These are phyloP conservation scores for Acacia melanoxylon DNA, from an alignment of 306 rosid genomes.

Conservation along the genomic window DNA sequence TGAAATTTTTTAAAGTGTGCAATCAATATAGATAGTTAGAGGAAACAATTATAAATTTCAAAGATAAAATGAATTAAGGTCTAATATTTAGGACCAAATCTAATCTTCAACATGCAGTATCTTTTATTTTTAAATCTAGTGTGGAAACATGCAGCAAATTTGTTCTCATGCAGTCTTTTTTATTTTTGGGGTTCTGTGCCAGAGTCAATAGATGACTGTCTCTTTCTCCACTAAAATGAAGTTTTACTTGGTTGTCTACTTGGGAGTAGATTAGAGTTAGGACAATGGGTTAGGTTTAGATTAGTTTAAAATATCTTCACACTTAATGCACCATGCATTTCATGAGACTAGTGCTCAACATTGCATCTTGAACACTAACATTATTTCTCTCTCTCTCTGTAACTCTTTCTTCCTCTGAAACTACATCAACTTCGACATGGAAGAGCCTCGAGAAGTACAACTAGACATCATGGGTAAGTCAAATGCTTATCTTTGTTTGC, in stretches of 20 bases:
- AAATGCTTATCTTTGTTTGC: slow-evolving; percentile 1
- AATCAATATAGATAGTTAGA: too few species aligned
- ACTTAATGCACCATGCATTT: neutral
- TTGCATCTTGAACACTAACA: neutral
- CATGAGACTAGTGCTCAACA: neutral
- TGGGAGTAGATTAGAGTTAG: neutral
- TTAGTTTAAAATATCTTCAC: neutral
- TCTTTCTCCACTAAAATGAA: neutral
- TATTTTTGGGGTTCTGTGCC: too few species aligned
- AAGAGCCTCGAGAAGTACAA: slow-evolving; percentile 32
- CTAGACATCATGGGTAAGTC: slow-evolving; percentile 29
- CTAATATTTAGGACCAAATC: too few species aligned
- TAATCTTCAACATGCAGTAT: too few species aligned
- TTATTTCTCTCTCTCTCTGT: neutral
- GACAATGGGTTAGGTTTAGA: neutral
- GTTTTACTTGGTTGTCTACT: neutral
- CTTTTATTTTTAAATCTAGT: neutral
- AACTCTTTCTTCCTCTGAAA: slow-evolving; percentile 2
- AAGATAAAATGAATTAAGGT: too few species aligned
- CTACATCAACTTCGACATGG: slow-evolving; percentile 28
- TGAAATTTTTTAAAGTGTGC: too few species aligned
- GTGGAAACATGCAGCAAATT: neutral
- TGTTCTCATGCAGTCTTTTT: neutral
- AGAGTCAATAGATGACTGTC: neutral
- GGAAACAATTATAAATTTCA: too few species aligned